phyloP scores from a whole-genome alignment of 768 basidiomycete species.

The Hydnum rufescens region DNA sequence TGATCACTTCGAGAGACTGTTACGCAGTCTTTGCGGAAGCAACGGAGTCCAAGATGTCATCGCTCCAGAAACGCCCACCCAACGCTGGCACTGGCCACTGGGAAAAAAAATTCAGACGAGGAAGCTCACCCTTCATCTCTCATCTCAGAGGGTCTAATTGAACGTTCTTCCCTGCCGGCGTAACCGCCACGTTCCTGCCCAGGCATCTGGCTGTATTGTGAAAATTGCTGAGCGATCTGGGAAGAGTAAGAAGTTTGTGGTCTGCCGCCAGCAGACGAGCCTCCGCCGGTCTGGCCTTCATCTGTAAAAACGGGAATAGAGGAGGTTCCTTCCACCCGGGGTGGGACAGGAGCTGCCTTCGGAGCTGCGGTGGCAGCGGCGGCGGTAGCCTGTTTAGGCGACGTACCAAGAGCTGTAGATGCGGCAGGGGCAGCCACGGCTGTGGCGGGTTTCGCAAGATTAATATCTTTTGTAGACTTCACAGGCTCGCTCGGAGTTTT shows the following conservation, averaged over 20 bases:
- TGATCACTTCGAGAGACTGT: neutral
- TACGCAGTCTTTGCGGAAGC: neutral
- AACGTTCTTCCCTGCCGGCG: constrained; percentile 28
- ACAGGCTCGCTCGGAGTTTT: constrained; percentile 15
- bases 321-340: neutral
- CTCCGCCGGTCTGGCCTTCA: constrained; percentile 12
- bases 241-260: constrained; percentile 21
- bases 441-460: neutral
- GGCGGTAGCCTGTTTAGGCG: constrained; percentile 5
- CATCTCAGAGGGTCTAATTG: constrained; percentile 70
- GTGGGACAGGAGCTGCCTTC: neutral
- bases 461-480: neutral
- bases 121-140: constrained; percentile 99
- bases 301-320: constrained; percentile 13
- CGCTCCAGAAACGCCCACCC: constrained; percentile 1
- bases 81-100: constrained; percentile 17
- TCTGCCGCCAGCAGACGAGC: constrained; percentile 6
- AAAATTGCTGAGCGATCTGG: constrained; percentile 45
- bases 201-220: constrained; percentile 39
- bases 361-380: constrained; percentile 1
- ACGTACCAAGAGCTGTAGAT: neutral
- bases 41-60: neutral
- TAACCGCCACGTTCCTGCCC: constrained; percentile 10
- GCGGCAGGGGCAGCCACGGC: neutral
- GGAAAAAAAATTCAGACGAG: constrained; percentile 9